These are phyloP conservation scores for Irpex lacteus DNA, from an alignment of 1,284 basidiomycete species.

Conservation along the genomic window DNA sequence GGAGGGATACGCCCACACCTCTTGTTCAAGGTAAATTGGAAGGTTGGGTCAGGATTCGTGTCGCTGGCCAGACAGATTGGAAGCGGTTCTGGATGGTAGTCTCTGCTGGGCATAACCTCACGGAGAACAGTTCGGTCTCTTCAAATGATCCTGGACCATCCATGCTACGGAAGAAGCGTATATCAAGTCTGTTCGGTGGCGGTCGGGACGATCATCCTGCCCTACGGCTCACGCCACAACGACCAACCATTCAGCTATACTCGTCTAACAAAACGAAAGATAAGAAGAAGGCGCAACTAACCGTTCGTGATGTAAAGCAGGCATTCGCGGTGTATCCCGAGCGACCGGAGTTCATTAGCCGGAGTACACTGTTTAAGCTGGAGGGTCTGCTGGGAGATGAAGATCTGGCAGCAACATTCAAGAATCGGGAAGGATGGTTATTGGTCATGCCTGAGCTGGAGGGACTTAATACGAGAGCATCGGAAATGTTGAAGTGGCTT, in stretches of 20 bases:
- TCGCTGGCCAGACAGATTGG: constrained; percentile 97
- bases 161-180: constrained; percentile 52
- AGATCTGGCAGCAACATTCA: constrained; percentile 62
- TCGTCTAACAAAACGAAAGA: constrained; percentile 64
- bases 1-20: constrained; percentile 63
- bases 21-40: constrained; percentile 79
- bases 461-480: constrained; percentile 43
- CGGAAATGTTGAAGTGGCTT: constrained; percentile 95
- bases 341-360: constrained; percentile 85
- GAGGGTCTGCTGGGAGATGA: constrained; percentile 82
- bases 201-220: constrained; percentile 38
- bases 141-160: constrained; percentile 22
- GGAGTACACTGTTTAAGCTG: constrained; percentile 86
- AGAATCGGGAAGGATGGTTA: constrained; percentile 74
- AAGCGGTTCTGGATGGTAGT: constrained; percentile 89
- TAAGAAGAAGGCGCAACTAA: constrained; percentile 62
- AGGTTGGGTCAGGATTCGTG: constrained; percentile 89
- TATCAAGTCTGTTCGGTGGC: constrained; percentile 59
- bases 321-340: constrained; percentile 93
- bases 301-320: constrained; percentile 56
- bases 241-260: constrained; percentile 58
- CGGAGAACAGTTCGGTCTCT: constrained; percentile 33
- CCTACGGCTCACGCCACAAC: constrained; percentile 29
- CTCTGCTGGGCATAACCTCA: constrained; percentile 20
- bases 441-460: constrained; percentile 84